Evolutionary conservation across 164 flowering plant genomes (phyloP).

Genomic region (Paratinospora sagittata): DNA sequence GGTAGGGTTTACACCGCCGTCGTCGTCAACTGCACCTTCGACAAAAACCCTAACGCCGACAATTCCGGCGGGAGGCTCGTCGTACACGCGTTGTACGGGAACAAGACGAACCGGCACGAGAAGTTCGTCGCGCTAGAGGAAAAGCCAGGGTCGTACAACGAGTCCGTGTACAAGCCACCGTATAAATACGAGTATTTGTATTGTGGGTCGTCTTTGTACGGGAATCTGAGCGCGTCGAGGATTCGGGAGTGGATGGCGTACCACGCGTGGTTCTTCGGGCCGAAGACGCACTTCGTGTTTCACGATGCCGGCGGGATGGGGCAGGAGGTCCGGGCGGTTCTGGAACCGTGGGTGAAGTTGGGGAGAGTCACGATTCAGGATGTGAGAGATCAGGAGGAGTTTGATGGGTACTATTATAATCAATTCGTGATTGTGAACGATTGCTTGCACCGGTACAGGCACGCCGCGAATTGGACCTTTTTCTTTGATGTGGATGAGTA

Average conservation of each 20-base stretch:
- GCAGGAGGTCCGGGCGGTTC: slow-evolving; percentile 39
- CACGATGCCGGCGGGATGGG: slow-evolving; percentile 63
- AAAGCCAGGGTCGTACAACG: slow-evolving; percentile 34
- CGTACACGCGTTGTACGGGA: slow-evolving; percentile 41
- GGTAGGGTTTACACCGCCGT: too few relatives aligned
- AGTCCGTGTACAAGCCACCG: slow-evolving; percentile 39
- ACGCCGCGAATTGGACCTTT: slow-evolving; percentile 60
- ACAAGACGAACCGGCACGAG: slow-evolving; percentile 34
- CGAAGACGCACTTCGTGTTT: slow-evolving; percentile 55
- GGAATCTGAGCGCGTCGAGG: slow-evolving; percentile 42
- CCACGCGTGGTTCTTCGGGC: slow-evolving; percentile 61
- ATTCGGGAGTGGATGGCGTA: slow-evolving; percentile 71
- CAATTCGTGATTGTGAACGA: slow-evolving; percentile 66
- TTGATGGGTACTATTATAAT: slow-evolving; percentile 55
- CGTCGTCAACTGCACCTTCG: too few relatives aligned
- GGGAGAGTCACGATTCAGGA: slow-evolving; percentile 58
- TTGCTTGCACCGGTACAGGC: slow-evolving; percentile 47
- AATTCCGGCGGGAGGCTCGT: slow-evolving; percentile 11
- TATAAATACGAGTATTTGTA: slow-evolving; percentile 53
- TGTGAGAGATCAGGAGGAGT: slow-evolving; percentile 44
- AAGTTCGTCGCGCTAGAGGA: slow-evolving; percentile 45
- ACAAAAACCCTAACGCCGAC: not conserved
- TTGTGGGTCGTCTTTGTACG: slow-evolving; percentile 64
- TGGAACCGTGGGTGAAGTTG: slow-evolving; percentile 55
- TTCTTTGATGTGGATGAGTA: slow-evolving; percentile 71